phyloP scores from a whole-genome alignment of 2,329 filamentous ascomycete genomes.

The Capronia epimyces region DNA sequence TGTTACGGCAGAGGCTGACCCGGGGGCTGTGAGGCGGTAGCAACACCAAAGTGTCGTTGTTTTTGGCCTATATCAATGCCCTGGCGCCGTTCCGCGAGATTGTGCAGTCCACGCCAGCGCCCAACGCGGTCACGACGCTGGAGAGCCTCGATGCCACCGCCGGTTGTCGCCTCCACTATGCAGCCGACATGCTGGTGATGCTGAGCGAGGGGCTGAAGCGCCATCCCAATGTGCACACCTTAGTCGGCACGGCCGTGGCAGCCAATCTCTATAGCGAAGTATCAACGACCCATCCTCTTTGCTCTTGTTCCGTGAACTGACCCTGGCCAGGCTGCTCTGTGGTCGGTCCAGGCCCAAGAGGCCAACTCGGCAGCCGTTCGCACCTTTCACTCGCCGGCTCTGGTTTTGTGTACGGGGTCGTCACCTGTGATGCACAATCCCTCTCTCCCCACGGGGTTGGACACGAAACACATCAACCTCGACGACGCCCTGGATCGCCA shows the following conservation, averaged over 20 bases:
- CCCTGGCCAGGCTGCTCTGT: slow-evolving; percentile 25
- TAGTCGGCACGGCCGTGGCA: slow-evolving; percentile 34
- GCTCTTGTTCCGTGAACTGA: background rate
- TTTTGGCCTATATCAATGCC: slow-evolving; percentile 53
- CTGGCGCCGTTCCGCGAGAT: slow-evolving; percentile 51
- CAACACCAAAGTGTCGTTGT: slow-evolving; percentile 59
- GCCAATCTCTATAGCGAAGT: slow-evolving; percentile 29
- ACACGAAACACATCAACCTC: slow-evolving; percentile 42
- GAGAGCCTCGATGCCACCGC: slow-evolving; percentile 51
- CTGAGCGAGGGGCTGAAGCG: slow-evolving; percentile 41
- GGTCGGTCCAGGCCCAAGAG: slow-evolving; percentile 14
- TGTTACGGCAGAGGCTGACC: background rate
- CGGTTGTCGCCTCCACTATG: slow-evolving; percentile 54
- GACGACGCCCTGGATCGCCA: slow-evolving; percentile 54
- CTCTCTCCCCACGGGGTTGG: slow-evolving; percentile 39
- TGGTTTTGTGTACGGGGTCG: slow-evolving; percentile 58
- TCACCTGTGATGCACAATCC: slow-evolving; percentile 42
- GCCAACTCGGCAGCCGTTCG: slow-evolving; percentile 30
- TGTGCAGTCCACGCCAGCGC: slow-evolving; percentile 43
- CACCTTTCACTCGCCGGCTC: slow-evolving; percentile 38
- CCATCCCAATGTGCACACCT: slow-evolving; percentile 35
- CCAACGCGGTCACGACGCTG: slow-evolving; percentile 53
- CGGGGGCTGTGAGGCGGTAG: slow-evolving; percentile 32
- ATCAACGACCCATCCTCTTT: background rate
- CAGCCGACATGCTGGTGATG: slow-evolving; percentile 51